These are phyloP conservation scores for Irpex lacteus DNA, from an alignment of 1,284 basidiomycete genomes.

Conservation along the genomic window DNA sequence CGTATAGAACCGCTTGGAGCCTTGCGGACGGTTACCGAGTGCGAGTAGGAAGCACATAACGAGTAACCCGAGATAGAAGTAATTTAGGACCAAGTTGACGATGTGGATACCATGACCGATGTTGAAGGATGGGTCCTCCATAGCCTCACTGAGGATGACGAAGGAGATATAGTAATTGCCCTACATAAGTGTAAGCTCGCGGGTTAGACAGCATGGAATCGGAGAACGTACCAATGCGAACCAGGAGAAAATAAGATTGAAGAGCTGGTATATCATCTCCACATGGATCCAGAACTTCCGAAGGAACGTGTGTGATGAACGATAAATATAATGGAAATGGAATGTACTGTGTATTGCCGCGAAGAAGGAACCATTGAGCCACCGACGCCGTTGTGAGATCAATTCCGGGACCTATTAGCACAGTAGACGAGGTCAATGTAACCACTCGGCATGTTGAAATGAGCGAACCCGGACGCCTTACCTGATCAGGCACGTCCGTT, in stretches of 20 bases:
- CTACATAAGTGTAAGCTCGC: conserved; percentile 30
- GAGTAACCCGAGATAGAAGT: conserved; percentile 85
- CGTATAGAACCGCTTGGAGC: conserved; percentile 82
- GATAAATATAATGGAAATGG: conserved; percentile 92
- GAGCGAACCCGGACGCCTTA: conserved; percentile 25
- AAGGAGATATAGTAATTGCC: conserved; percentile 92
- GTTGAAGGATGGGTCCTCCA: conserved; percentile 62
- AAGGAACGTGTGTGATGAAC: conserved; percentile 79
- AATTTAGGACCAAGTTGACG: conserved; percentile 79
- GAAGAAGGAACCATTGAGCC: conserved; percentile 98
- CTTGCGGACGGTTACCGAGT: conserved; percentile 91
- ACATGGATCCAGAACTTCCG: conserved; percentile 95
- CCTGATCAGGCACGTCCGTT: conserved; percentile 90
- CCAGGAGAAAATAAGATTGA: conserved; percentile 92
- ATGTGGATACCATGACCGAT: conserved; percentile 58
- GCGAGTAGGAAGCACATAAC: conserved; percentile 90
- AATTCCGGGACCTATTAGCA: conserved; percentile 71
- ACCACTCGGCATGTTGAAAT: not conserved
- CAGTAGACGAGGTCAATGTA: not conserved
- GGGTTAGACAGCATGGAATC: not conserved
- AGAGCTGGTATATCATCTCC: conserved; percentile 89
- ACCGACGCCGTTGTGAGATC: conserved; percentile 89
- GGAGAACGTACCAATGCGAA: conserved; percentile 70
- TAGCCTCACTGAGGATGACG: conserved; percentile 68
- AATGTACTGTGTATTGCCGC: conserved; percentile 88